Evolutionary conservation across 192 early-diverging fungal genomes (phyloP).

Genomic region (Coemansia sp.): DNA sequence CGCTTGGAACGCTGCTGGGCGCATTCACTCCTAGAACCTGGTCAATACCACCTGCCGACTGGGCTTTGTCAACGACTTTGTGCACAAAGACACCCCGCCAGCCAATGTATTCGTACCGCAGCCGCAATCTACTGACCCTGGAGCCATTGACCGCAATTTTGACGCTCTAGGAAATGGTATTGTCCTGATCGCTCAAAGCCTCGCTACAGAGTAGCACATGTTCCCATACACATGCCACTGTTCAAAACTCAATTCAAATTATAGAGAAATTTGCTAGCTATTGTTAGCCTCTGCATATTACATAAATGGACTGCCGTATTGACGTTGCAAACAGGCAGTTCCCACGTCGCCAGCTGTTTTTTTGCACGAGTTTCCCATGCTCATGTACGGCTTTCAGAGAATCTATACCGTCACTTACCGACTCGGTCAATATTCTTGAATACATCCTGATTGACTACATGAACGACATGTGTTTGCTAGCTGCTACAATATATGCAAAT

Average conservation of each 20-base stretch:
- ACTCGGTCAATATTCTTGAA: constrained; percentile 46
- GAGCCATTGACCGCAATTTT: constrained; percentile 8
- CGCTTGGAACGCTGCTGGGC: constrained; percentile 12
- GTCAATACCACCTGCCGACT: constrained; percentile 35
- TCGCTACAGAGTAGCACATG: background rate
- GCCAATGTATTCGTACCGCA: constrained; percentile 17
- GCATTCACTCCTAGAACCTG: constrained; percentile 41
- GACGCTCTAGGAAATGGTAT: constrained; percentile 47
- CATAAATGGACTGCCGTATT: constrained; percentile 32
- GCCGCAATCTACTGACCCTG: constrained; percentile 7
- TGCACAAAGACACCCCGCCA: background rate
- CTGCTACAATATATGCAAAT: constrained; percentile 30
- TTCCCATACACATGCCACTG: background rate
- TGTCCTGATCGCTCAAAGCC: constrained; percentile 19
- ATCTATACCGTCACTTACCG: constrained; percentile 21
- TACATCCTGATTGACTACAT: constrained; percentile 51
- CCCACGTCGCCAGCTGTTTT: constrained; percentile 42
- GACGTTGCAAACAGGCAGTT: constrained; percentile 46
- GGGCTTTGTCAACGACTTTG: constrained; percentile 20
- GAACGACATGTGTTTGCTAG: constrained; percentile 41
- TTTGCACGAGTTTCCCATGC: constrained; percentile 35
- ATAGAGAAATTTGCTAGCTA: too few species aligned
- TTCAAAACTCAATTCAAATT: background rate
- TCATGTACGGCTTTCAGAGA: constrained; percentile 53
- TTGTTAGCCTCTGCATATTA: background rate